Conservation (phyloP, 345 rosid genomes). For the Dovyalis caffra region DNA sequence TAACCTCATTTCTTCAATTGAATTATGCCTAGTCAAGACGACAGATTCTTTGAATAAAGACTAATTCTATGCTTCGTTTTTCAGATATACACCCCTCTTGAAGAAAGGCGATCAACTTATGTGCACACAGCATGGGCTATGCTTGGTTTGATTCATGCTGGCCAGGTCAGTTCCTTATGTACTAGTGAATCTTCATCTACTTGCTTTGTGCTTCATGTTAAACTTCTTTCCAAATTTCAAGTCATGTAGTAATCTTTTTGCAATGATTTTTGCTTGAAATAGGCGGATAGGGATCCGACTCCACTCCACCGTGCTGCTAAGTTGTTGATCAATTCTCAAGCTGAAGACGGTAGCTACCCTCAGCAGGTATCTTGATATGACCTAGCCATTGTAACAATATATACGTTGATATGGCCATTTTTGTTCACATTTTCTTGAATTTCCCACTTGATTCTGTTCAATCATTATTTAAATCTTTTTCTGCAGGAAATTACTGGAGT, state of each 20-base stretch:
- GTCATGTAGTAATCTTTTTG: no score
- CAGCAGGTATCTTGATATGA: conserved; percentile 16
- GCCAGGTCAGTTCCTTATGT: conserved; percentile 40
- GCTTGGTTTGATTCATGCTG: conserved; percentile 46
- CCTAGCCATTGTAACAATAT: no score
- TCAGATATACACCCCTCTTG: conserved; percentile 43
- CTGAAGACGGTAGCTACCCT: conserved; percentile 60
- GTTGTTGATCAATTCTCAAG: conserved; percentile 60
- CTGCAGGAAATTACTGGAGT: conserved; percentile 40
- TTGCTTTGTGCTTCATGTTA: no score
- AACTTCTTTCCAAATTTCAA: no score
- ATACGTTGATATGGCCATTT: neutral
- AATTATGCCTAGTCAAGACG: neutral
- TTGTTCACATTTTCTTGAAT: neutral
- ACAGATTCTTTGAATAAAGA: no score
- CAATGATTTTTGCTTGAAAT: neutral
- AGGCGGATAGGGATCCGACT: conserved; percentile 37
- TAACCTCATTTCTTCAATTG: neutral
- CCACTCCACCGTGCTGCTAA: conserved; percentile 72
- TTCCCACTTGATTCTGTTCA: no score
- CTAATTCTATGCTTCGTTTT: neutral
- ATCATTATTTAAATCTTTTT: no score
- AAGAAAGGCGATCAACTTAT: conserved; percentile 47
- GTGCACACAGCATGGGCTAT: conserved; percentile 56
- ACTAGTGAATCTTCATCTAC: neutral